A percentile compares a stretch with the other conserved stretches of the same genome.
Conservation (phyloP, 73 alveolate genomes). For the Paramecium sexaurelia region DNA sequence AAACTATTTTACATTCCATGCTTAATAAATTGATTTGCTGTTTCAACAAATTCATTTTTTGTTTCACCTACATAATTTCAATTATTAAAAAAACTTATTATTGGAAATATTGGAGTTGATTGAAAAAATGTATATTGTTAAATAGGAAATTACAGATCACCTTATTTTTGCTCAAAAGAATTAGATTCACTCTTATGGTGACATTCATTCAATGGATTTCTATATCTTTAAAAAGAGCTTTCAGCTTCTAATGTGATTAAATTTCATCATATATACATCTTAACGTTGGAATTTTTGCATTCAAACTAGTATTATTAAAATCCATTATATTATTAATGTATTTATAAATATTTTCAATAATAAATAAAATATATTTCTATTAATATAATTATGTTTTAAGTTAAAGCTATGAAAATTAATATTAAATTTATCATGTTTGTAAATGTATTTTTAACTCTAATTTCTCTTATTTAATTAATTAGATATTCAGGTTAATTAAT, state of each 20-base stretch:
- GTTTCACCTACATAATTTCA: background rate
- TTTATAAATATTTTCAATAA: background rate
- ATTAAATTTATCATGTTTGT: background rate
- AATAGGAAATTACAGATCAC: background rate
- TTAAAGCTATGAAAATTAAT: background rate
- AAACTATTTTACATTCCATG: conserved; percentile 1
- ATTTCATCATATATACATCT: conserved; percentile 2
- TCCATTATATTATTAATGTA: background rate
- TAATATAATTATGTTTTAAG: background rate
- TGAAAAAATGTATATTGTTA: background rate
- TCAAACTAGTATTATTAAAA: background rate
- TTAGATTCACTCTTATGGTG: conserved; percentile 43
- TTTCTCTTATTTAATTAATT: background rate
- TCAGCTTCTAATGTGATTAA: conserved; percentile 33
- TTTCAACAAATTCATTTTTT: background rate
- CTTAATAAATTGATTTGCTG: conserved; percentile 6
- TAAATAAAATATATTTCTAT: background rate
- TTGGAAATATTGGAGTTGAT: conserved; percentile 48
- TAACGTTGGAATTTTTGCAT: conserved; percentile 40
- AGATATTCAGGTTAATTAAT: background rate
- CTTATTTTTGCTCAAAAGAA: conserved; percentile 22
- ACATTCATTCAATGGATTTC: conserved; percentile 51
- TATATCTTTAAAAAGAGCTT: conserved; percentile 53
- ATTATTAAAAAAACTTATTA: background rate
- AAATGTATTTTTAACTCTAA: background rate